Evolutionary conservation across 495 filamentous ascomycete species (phyloP), one percentile per base, ranked within the genome.

Genomic region (Penicillium argentinense): DNA sequence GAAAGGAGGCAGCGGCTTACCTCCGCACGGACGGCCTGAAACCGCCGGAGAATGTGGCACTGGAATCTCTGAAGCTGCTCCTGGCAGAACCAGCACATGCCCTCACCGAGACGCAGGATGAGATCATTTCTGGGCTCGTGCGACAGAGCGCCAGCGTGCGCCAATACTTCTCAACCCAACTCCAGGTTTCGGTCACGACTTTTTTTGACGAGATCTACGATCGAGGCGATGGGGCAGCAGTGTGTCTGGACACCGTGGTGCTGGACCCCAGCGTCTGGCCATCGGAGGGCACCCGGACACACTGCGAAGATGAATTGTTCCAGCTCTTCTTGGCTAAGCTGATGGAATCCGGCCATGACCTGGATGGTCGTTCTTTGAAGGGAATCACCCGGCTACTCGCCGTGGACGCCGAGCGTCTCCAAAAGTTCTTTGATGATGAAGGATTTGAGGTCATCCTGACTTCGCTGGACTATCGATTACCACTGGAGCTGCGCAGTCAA

Each of bases 381-480:
- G 81, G 77, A 19, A 76, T 88, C 39, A 76, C 85, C 11, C 73
- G 80, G 42, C 65, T 87, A 9, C 71, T 88, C 13, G 76, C 78
- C 18, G 72, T 77, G n/a, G 77, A 81, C 48, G 78, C 81, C 0
- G 69, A 62, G 1, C 71, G 73, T 39, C 56, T 95, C 39, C 79
- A 84, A 49, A 67, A 73, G 28, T 63, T 91, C 37, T 76, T 96
- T 27, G 90, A 95, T 56, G 75, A 79, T 34, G 86, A 93, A 48
- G 80, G 79, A 30, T 79, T 95, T 47, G 88, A 91, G 56, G 87
- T 88, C 32, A 81, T 97, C 39, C 67, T 96, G 8, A 74, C 80
- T 23, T 87, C 82, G 39, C 73, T 95, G 27, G 90, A 97, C 57
- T 80, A 87, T 69, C 80, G 90, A 13, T 75, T 89, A 44, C 71